phyloP scores from a whole-genome alignment of 1,139 yeast species.

The Magnusiomyces paraingens region DNA sequence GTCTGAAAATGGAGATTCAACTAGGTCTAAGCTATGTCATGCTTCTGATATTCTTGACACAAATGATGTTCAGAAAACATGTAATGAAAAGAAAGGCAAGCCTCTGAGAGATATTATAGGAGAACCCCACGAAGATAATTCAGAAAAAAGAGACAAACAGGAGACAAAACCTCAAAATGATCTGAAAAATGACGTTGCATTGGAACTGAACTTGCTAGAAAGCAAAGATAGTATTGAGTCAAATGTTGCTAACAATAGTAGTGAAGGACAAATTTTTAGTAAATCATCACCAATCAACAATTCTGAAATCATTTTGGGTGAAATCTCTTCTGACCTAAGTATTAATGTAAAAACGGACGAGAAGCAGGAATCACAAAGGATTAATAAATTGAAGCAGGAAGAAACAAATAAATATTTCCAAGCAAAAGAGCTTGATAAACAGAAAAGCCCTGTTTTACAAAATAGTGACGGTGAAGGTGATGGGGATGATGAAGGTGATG shows the following conservation, averaged over 20 bases:
- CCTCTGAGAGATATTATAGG: background rate
- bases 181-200: no score
- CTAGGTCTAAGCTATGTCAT: no score
- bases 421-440: background rate
- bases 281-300: no score
- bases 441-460: background rate
- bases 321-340: no score
- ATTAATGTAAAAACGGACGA: no score
- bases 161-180: background rate
- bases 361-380: background rate
- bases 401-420: background rate
- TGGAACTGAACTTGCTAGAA: no score
- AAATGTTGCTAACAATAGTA: background rate
- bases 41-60: no score
- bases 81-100: background rate
- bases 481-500: constrained; percentile 2
- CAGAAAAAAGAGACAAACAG: background rate
- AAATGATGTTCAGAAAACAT: background rate
- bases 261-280: background rate
- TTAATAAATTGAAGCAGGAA: background rate
- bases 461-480: constrained; percentile 6
- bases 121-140: no score
- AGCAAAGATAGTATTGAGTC: background rate
- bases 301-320: no score
- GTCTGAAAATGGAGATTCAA: no score